Conservation (phyloP, 225 moss, liverwort and hornwort species). For the Pleurozium schreberi region DNA sequence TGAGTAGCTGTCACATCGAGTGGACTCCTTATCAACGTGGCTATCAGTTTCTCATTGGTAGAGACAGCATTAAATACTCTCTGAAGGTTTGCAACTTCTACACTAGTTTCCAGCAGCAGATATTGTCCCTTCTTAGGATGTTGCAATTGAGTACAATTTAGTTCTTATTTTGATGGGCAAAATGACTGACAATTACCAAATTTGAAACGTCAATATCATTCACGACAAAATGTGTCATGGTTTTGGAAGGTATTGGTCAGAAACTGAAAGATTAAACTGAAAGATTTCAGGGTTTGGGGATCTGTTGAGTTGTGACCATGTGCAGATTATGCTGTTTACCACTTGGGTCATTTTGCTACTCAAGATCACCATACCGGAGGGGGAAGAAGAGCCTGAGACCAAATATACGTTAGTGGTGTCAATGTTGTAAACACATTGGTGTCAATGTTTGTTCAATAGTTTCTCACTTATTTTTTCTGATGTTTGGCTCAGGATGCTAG, state of each 20-base stretch:
- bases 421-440: not conserved
- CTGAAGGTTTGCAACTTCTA: not conserved
- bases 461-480: not conserved
- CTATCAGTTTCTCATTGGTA: not conserved
- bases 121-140: not conserved
- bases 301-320: not conserved
- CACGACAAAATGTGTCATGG: not conserved
- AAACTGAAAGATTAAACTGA: not conserved
- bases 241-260: no score
- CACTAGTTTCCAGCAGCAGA: not conserved
- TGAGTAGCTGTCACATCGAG: not conserved
- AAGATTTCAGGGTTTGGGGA: not conserved
- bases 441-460: not conserved
- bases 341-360: not conserved
- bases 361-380: not conserved
- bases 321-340: not conserved
- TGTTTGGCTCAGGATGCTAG: not conserved
- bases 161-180: not conserved
- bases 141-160: not conserved
- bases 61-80: not conserved
- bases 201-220: not conserved
- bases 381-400: not conserved
- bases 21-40: not conserved
- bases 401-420: not conserved
- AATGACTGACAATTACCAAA: not conserved